Conservation (phyloP, 345 rosid species). For the Sisymbrium irio region DNA sequence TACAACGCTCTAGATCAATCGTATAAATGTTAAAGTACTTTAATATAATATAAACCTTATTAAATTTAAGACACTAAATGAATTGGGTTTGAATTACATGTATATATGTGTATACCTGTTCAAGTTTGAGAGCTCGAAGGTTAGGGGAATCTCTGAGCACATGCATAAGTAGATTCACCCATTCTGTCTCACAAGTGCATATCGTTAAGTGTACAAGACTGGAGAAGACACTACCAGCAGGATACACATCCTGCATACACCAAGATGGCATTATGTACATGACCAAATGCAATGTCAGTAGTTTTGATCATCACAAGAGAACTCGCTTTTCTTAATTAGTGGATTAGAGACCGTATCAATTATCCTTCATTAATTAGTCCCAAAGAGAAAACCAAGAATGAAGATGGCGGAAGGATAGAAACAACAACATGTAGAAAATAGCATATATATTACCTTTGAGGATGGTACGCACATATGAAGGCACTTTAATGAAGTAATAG, state of each 20-base stretch:
- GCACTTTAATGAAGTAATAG: background rate
- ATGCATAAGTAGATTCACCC: slow-evolving; percentile 12
- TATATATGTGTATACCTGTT: too few relatives aligned
- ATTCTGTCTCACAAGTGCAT: slow-evolving; percentile 13
- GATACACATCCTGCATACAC: slow-evolving; percentile 8
- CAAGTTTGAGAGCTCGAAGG: background rate
- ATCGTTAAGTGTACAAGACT: slow-evolving; percentile 5
- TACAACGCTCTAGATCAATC: background rate
- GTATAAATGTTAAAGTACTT: background rate
- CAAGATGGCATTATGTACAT: background rate
- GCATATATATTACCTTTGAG: background rate
- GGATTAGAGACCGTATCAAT: background rate
- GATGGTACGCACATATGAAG: background rate
- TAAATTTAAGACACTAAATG: too few relatives aligned
- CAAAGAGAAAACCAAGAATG: background rate
- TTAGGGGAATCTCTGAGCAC: slow-evolving; percentile 9
- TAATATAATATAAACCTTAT: background rate
- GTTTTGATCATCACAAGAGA: background rate
- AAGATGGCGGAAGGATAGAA: background rate
- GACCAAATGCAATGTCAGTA: background rate
- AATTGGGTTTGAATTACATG: too few relatives aligned
- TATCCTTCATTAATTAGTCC: background rate
- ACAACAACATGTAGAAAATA: too few relatives aligned
- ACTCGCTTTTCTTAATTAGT: too few relatives aligned
- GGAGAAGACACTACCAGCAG: slow-evolving; percentile 8